Evolutionary conservation across 2,329 filamentous ascomycete species (phyloP).

Genomic region (Sarocladium kiliense): DNA sequence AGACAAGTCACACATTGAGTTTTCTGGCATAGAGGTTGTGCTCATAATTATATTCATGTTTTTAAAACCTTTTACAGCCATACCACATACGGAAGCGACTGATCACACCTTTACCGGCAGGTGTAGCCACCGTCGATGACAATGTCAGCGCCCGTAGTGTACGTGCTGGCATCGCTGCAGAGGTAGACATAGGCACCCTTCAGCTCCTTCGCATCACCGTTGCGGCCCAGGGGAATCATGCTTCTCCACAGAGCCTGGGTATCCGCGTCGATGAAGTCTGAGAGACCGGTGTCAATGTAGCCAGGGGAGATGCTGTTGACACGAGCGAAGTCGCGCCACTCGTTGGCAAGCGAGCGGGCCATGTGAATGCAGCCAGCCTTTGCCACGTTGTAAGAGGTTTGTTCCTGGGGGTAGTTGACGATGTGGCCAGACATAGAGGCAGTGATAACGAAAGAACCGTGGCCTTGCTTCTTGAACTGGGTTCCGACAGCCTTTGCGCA

Average conservation of each 20-base stretch:
- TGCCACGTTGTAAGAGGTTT: constrained; percentile 56
- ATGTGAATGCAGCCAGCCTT: constrained; percentile 44
- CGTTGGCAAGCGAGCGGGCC: constrained; percentile 43
- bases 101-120: constrained; percentile 10
- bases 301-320: constrained; percentile 58
- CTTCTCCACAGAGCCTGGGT: constrained; percentile 63
- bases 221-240: constrained; percentile 65
- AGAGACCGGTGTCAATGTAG: constrained; percentile 60
- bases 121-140: constrained; percentile 62
- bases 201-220: constrained; percentile 59
- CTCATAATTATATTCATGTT: neutral
- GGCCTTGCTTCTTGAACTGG: constrained; percentile 55
- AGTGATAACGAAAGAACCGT: constrained; percentile 58
- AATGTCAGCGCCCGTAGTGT: constrained; percentile 64
- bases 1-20: too few species aligned
- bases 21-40: too few species aligned
- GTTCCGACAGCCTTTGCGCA: constrained; percentile 53
- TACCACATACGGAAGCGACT: neutral
- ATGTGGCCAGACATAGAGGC: constrained; percentile 62
- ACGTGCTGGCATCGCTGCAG: constrained; percentile 64
- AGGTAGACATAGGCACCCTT: constrained; percentile 70
- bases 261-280: constrained; percentile 51
- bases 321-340: constrained; percentile 59
- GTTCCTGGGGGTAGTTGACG: constrained; percentile 60
- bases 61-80: neutral